Evolutionary conservation across 2,329 filamentous ascomycete species (phyloP).

Genomic region (Sarocladiaceae sp.): DNA sequence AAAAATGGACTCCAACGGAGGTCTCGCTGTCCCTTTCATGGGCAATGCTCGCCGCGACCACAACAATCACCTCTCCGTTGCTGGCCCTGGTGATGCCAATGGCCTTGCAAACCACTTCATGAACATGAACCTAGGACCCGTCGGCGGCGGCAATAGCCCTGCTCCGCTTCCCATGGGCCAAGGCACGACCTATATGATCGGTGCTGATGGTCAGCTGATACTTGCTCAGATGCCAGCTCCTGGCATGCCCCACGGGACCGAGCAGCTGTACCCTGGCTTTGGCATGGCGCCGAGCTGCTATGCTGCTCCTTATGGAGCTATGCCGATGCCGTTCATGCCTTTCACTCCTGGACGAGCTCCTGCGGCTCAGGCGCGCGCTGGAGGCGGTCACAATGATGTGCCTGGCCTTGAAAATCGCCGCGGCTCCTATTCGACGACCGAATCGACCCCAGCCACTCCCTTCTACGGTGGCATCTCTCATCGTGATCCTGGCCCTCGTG

Average conservation of each 20-base stretch:
- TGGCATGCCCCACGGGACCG: constrained; percentile 28
- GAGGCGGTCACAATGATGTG: constrained; percentile 45
- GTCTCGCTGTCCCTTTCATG: constrained; percentile 25
- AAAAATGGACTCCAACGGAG: constrained; percentile 30
- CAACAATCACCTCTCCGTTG: constrained; percentile 19
- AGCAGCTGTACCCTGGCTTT: constrained; percentile 27
- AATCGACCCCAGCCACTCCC: constrained; percentile 60
- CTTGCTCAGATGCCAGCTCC: constrained; percentile 28
- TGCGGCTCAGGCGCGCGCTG: constrained; percentile 37
- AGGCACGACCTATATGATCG: constrained; percentile 29
- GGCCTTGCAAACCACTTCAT: constrained; percentile 29
- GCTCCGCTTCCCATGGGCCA: constrained; percentile 26
- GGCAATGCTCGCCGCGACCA: constrained; percentile 21
- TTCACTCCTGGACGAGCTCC: constrained; percentile 46
- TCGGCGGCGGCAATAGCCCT: constrained; percentile 25
- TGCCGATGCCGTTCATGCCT: constrained; percentile 36
- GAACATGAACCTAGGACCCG: constrained; percentile 29
- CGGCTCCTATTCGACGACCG: constrained; percentile 61
- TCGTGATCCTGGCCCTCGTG: constrained; percentile 51
- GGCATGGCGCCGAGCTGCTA: constrained; percentile 26
- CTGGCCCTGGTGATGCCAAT: constrained; percentile 19
- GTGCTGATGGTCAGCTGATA: constrained; percentile 32
- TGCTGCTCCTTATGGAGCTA: constrained; percentile 28
- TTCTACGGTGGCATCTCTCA: constrained; percentile 54
- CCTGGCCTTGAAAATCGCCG: constrained; percentile 60